Conservation (phyloP, 2,329 filamentous ascomycete species). For the Aspergillus floridensis region DNA sequence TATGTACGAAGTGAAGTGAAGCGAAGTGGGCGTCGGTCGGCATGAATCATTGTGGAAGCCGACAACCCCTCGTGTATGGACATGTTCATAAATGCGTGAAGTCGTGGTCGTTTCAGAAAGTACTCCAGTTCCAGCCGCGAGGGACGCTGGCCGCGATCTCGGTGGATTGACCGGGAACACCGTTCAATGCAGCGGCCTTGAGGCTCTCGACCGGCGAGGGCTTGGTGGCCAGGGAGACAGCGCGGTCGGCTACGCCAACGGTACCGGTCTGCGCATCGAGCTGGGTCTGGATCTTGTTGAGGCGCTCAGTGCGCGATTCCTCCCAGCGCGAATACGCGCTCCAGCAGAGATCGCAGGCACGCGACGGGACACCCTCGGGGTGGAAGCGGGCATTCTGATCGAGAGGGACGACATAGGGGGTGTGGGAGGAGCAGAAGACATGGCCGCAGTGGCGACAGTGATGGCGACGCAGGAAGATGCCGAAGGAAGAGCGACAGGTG, state of each 20-base stretch:
- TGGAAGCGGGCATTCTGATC: slow-evolving; percentile 65
- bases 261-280: slow-evolving; percentile 30
- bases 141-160: slow-evolving; percentile 56
- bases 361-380: slow-evolving; percentile 54
- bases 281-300: slow-evolving; percentile 50
- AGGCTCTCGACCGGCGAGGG: slow-evolving; percentile 23
- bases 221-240: slow-evolving; percentile 22
- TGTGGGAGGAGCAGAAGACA: slow-evolving; percentile 63
- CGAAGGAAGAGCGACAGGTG: slow-evolving; percentile 58
- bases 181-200: slow-evolving; percentile 19
- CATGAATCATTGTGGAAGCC: slow-evolving; percentile 5
- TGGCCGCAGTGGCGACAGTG: slow-evolving; percentile 67
- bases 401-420: slow-evolving; percentile 55
- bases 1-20: slow-evolving; percentile 14
- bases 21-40: neutral
- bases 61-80: neutral
- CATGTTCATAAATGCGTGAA: slow-evolving; percentile 5
- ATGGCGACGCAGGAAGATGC: slow-evolving; percentile 61
- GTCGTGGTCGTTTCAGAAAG: slow-evolving; percentile 46
- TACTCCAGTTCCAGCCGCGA: slow-evolving; percentile 62
- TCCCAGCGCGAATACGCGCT: slow-evolving; percentile 59
- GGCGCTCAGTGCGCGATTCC: slow-evolving; percentile 45
- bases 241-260: slow-evolving; percentile 18
- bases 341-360: slow-evolving; percentile 62
- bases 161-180: slow-evolving; percentile 27